Evolutionary conservation across 2,329 filamentous ascomycete genomes (phyloP).

Genomic region (Aureobasidium sp.): DNA sequence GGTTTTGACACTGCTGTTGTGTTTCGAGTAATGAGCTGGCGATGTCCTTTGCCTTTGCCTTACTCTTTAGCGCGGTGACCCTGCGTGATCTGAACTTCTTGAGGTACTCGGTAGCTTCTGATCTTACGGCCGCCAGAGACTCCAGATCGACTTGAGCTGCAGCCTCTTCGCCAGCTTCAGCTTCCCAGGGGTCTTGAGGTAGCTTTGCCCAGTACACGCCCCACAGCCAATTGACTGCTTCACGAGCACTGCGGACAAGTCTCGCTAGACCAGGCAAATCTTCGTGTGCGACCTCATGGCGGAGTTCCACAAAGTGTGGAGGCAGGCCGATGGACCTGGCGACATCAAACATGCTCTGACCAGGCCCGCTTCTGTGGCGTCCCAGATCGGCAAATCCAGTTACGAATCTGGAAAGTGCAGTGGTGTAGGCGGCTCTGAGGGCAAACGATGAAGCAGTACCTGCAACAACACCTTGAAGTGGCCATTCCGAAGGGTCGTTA

Average conservation of each 20-base stretch:
- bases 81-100: slow-evolving; percentile 13
- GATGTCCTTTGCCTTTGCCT: background rate
- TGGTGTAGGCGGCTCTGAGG: slow-evolving; percentile 61
- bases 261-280: slow-evolving; percentile 70
- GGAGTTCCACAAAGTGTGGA: slow-evolving; percentile 76
- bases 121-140: background rate
- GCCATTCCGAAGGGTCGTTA: slow-evolving; percentile 34
- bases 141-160: background rate
- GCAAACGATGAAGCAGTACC: slow-evolving; percentile 11
- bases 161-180: slow-evolving; percentile 15
- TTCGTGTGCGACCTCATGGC: slow-evolving; percentile 87
- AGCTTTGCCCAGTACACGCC: slow-evolving; percentile 70
- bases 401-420: slow-evolving; percentile 64
- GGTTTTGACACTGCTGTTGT: slow-evolving; percentile 4
- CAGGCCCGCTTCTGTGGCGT: slow-evolving; percentile 52
- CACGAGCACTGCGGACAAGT: slow-evolving; percentile 60
- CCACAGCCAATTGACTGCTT: slow-evolving; percentile 81
- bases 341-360: slow-evolving; percentile 60
- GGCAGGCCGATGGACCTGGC: slow-evolving; percentile 63
- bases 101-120: slow-evolving; percentile 1
- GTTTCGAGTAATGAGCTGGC: background rate
- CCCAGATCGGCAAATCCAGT: slow-evolving; percentile 72
- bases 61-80: slow-evolving; percentile 8
- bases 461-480: background rate
- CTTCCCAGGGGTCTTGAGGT: slow-evolving; percentile 24